Conservation (phyloP, 768 basidiomycete species). For the Tephrocybe sp. region DNA sequence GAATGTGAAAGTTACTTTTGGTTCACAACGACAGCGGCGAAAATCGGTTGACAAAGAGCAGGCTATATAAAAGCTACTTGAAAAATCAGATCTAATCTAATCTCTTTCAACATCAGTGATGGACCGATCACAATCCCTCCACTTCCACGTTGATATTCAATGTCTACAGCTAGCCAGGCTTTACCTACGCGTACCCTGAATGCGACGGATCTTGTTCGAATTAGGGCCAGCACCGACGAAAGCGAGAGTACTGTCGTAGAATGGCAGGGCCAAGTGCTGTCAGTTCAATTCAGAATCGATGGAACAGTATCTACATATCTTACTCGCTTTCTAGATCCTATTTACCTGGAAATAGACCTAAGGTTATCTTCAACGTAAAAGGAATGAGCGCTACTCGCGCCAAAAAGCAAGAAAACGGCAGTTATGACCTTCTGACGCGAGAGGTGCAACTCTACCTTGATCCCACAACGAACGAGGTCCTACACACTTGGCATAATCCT, state of each 20-base stretch:
- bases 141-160: not conserved
- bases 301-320: not conserved
- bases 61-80: too few species aligned
- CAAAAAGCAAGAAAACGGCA: constrained; percentile 14
- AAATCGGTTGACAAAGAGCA: too few species aligned
- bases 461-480: constrained; percentile 16
- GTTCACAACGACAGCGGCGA: too few species aligned
- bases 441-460: constrained; percentile 20
- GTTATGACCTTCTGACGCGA: constrained; percentile 15
- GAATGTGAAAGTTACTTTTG: too few species aligned
- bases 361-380: constrained; percentile 19
- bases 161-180: not conserved
- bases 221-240: constrained; percentile 18
- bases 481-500: constrained; percentile 18
- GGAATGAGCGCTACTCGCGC: constrained; percentile 20
- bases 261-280: constrained; percentile 21
- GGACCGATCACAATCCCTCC: too few species aligned
- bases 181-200: constrained; percentile 5
- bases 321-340: constrained; percentile 13
- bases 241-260: constrained; percentile 15
- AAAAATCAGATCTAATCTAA: too few species aligned
- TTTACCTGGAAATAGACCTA: constrained; percentile 14
- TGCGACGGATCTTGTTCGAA: constrained; percentile 15
- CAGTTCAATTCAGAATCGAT: not conserved
- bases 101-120: too few species aligned